Conservation (phyloP, 805 yeast species). For the Kodamaea restingae region DNA sequence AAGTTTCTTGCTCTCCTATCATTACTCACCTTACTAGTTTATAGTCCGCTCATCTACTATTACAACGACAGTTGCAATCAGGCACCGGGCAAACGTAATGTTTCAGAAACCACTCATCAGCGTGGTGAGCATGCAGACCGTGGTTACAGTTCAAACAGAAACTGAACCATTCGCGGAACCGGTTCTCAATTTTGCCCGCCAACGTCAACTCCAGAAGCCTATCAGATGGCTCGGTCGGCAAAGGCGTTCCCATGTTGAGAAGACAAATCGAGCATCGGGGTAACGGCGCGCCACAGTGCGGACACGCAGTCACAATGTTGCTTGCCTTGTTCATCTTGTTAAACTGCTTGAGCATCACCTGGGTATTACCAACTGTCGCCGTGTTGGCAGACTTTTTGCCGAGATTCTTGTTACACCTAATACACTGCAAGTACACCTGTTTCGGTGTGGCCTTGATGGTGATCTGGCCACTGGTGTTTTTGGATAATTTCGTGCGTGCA, state of each 20-base stretch:
- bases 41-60: slow-evolving; percentile 41
- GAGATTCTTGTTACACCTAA: slow-evolving; percentile 73
- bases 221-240: slow-evolving; percentile 41
- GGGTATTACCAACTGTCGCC: slow-evolving; percentile 9
- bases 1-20: no score
- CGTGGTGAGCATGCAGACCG: slow-evolving; percentile 93
- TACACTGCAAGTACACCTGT: slow-evolving; percentile 79
- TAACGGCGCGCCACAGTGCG: slow-evolving; percentile 80
- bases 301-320: slow-evolving; percentile 47
- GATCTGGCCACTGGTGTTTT: slow-evolving; percentile 43
- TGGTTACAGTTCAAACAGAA: slow-evolving; percentile 90
- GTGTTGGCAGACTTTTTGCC: slow-evolving; percentile 27
- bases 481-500: slow-evolving; percentile 61
- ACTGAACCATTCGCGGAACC: slow-evolving; percentile 80
- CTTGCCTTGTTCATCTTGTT: slow-evolving; percentile 23
- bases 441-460: slow-evolving; percentile 55
- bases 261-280: slow-evolving; percentile 92
- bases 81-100: slow-evolving; percentile 93
- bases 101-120: slow-evolving; percentile 90
- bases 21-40: no score
- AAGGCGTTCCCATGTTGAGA: slow-evolving; percentile 67
- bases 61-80: slow-evolving; percentile 82
- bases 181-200: slow-evolving; percentile 30
- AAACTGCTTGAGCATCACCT: slow-evolving; percentile 31
- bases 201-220: slow-evolving; percentile 15